phyloP scores from a whole-genome alignment of 148 eudicot species.

The Limonium bicolor region DNA sequence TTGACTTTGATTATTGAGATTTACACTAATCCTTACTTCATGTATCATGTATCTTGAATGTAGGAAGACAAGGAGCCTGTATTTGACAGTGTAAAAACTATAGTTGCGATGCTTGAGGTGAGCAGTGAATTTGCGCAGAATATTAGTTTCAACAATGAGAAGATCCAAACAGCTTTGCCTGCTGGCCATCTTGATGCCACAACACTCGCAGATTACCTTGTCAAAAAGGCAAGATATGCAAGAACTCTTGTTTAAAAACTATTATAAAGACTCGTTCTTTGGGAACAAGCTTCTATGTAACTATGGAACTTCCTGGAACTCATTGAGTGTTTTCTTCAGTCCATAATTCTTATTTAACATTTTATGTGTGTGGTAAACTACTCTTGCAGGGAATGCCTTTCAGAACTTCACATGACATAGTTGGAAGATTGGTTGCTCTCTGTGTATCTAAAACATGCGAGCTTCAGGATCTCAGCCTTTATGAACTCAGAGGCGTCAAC shows the following conservation, averaged over 20 bases:
- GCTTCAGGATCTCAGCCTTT: slow-evolving; percentile 63
- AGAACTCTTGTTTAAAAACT: too few species aligned
- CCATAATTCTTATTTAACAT: background rate
- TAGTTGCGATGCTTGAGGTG: slow-evolving; percentile 88
- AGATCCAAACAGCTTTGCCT: slow-evolving; percentile 64
- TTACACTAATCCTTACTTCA: background rate
- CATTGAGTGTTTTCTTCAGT: background rate
- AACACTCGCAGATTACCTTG: slow-evolving; percentile 97
- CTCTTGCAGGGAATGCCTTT: slow-evolving; percentile 76
- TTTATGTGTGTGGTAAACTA: background rate
- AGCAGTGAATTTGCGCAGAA: slow-evolving; percentile 89
- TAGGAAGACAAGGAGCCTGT: slow-evolving; percentile 99
- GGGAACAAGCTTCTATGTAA: too few species aligned
- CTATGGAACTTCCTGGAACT: background rate
- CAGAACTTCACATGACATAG: slow-evolving; percentile 94
- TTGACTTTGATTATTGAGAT: background rate
- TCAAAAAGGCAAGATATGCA: slow-evolving; percentile 56
- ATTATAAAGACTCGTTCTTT: too few species aligned
- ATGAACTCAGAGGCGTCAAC: slow-evolving; percentile 41
- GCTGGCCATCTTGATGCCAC: slow-evolving; percentile 99
- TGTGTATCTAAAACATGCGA: slow-evolving; percentile 59
- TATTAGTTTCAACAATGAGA: slow-evolving; percentile 59
- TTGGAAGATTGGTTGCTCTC: slow-evolving; percentile 69
- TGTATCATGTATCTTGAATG: too few species aligned
- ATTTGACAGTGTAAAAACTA: slow-evolving; percentile 80